phyloP scores from a whole-genome alignment of 2,329 filamentous ascomycete genomes.

The Colletotrichum sp. region DNA sequence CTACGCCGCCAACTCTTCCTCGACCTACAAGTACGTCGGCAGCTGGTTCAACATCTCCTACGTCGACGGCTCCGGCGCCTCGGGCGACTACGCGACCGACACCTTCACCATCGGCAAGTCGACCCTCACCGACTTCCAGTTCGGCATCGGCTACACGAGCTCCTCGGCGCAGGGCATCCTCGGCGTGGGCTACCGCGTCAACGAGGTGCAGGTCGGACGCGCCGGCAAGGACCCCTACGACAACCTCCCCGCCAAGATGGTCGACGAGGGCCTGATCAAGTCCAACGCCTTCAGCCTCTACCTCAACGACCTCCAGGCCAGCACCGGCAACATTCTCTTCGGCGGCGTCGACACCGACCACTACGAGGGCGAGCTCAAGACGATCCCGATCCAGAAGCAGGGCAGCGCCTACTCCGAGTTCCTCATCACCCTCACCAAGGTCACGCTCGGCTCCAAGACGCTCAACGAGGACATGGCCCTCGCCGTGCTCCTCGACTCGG shows the following conservation, averaged over 20 bases:
- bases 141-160: slow-evolving; percentile 74
- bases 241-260: slow-evolving; percentile 73
- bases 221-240: slow-evolving; percentile 61
- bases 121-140: slow-evolving; percentile 65
- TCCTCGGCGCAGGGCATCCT: slow-evolving; percentile 74
- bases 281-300: slow-evolving; percentile 77
- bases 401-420: slow-evolving; percentile 64
- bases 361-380: slow-evolving; percentile 66
- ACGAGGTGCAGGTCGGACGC: slow-evolving; percentile 76
- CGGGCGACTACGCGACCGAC: slow-evolving; percentile 83
- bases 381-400: slow-evolving; percentile 68
- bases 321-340: slow-evolving; percentile 73
- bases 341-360: slow-evolving; percentile 75
- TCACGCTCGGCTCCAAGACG: slow-evolving; percentile 49
- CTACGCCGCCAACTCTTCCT: slow-evolving; percentile 74
- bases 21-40: slow-evolving; percentile 76
- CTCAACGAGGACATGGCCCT: slow-evolving; percentile 57
- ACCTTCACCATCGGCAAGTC: slow-evolving; percentile 65
- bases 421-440: slow-evolving; percentile 69
- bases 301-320: slow-evolving; percentile 74
- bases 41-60: slow-evolving; percentile 88
- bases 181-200: slow-evolving; percentile 81
- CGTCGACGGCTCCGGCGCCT: slow-evolving; percentile 78
- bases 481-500: slow-evolving; percentile 74
- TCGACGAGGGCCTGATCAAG: slow-evolving; percentile 62